Percentiles rank a stretch among this genome's conserved stretches.
These are phyloP conservation scores for Hortiboletus rubellus DNA, from an alignment of 1,284 basidiomycete species.

Conservation along the genomic window DNA sequence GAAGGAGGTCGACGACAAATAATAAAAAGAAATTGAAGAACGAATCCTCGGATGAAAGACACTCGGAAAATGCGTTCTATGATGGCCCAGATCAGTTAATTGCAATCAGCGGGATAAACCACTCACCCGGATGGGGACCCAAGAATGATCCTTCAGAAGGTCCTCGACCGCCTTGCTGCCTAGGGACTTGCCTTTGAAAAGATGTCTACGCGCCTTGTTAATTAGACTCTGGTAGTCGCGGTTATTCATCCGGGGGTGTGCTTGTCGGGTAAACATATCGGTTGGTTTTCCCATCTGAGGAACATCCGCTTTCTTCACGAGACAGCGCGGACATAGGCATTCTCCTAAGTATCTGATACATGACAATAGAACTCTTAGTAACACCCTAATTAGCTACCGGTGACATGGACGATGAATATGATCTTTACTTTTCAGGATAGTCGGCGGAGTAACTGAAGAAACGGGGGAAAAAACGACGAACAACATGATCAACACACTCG, in stretches of 20 bases:
- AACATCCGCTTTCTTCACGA: not conserved
- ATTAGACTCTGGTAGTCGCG: not conserved
- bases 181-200: not conserved
- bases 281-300: not conserved
- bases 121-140: not conserved
- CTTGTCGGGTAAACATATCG: not conserved
- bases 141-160: not conserved
- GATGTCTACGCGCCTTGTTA: not conserved
- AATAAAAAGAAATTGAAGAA: not conserved
- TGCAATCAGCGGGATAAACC: not conserved
- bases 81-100: not conserved
- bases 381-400: not conserved
- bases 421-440: conserved; percentile 36
- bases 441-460: conserved; percentile 33
- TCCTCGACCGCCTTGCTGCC: not conserved
- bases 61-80: not conserved
- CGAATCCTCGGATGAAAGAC: not conserved
- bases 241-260: not conserved
- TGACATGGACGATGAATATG: not conserved
- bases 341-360: not conserved
- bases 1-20: not conserved
- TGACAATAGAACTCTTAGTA: not conserved
- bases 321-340: not conserved
- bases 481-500: conserved; percentile 22
- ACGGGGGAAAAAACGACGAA: conserved; percentile 14